phyloP scores from a whole-genome alignment of 208 protist species.

The Crithidia expoeki region DNA sequence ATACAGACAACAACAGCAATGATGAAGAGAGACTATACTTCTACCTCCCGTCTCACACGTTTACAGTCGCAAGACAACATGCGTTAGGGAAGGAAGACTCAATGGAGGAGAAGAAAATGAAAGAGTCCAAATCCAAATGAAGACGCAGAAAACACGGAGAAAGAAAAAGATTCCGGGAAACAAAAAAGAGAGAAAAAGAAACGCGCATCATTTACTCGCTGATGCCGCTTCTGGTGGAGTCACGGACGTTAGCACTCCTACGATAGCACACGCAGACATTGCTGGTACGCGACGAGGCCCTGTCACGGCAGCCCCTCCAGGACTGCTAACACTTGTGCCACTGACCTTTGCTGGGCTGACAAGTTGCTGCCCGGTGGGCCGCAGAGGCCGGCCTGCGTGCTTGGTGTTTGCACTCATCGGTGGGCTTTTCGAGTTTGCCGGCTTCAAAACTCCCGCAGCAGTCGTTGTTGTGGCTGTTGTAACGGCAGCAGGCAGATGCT shows the following conservation, averaged over 20 bases:
- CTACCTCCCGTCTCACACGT: neutral
- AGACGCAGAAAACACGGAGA: conserved; percentile 18
- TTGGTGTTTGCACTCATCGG: neutral
- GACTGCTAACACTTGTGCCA: neutral
- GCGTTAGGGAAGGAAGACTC: neutral
- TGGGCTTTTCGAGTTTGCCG: neutral
- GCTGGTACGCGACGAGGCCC: neutral
- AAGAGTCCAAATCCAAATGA: conserved; percentile 8
- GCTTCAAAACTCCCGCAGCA: neutral
- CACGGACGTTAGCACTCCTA: conserved; percentile 7
- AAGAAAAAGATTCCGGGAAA: neutral
- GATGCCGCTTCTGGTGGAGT: conserved; percentile 21
- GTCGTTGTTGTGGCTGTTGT: neutral
- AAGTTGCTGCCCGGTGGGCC: neutral
- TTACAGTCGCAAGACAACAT: conserved; percentile 1
- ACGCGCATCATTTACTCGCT: conserved; percentile 4
- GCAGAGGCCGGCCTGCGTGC: neutral
- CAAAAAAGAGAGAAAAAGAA: conserved; percentile 2
- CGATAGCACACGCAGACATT: conserved; percentile 17
- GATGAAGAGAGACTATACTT: neutral
- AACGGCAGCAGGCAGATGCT: neutral
- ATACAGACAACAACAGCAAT: no score
- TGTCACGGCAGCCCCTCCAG: neutral
- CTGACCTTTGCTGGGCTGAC: conserved; percentile 2
- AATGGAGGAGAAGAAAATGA: neutral